Conservation (phyloP, 352 stramenopile genomes). For the Globisporangium splendens region DNA sequence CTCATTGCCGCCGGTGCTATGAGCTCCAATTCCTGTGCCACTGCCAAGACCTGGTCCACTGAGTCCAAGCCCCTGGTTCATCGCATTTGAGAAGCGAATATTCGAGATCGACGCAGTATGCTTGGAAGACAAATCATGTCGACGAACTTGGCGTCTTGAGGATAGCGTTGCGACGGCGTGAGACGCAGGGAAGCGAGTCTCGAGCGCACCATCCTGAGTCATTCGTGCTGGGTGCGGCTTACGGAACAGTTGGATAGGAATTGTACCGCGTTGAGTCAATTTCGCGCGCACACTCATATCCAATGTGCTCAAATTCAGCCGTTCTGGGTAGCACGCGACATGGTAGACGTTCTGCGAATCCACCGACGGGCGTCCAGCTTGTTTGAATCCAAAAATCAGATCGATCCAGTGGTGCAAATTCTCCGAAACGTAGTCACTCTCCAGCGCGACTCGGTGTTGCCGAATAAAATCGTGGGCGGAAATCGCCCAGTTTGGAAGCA, state of each 20-base stretch:
- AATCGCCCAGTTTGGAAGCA: slow-evolving; percentile 95
- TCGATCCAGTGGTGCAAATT: slow-evolving; percentile 99
- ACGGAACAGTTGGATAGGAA: slow-evolving; percentile 76
- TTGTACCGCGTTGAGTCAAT: slow-evolving; percentile 68
- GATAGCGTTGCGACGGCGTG: slow-evolving; percentile 71
- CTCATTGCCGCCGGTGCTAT: slow-evolving; percentile 52
- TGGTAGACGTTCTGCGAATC: slow-evolving; percentile 93
- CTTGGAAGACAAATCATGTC: slow-evolving; percentile 72
- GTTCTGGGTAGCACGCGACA: slow-evolving; percentile 74
- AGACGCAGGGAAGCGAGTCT: slow-evolving; percentile 66
- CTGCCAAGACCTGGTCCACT: slow-evolving; percentile 53
- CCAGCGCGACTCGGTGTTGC: slow-evolving; percentile 93
- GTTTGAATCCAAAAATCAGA: slow-evolving; percentile 98
- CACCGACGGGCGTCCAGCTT: slow-evolving; percentile 85
- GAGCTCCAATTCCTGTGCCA: slow-evolving; percentile 68
- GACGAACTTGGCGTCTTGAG: slow-evolving; percentile 75
- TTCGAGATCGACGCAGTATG: slow-evolving; percentile 62
- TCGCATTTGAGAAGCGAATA: slow-evolving; percentile 76
- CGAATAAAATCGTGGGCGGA: slow-evolving; percentile 96
- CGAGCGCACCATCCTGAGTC: slow-evolving; percentile 73
- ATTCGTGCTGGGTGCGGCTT: slow-evolving; percentile 68
- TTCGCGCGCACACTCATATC: slow-evolving; percentile 56
- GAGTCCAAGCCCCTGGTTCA: slow-evolving; percentile 57
- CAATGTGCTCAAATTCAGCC: slow-evolving; percentile 60
- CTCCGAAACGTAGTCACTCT: slow-evolving; percentile 97